Evolutionary conservation across 2,329 filamentous ascomycete genomes (phyloP).

Genomic region (Pleurostoma richardsiae): DNA sequence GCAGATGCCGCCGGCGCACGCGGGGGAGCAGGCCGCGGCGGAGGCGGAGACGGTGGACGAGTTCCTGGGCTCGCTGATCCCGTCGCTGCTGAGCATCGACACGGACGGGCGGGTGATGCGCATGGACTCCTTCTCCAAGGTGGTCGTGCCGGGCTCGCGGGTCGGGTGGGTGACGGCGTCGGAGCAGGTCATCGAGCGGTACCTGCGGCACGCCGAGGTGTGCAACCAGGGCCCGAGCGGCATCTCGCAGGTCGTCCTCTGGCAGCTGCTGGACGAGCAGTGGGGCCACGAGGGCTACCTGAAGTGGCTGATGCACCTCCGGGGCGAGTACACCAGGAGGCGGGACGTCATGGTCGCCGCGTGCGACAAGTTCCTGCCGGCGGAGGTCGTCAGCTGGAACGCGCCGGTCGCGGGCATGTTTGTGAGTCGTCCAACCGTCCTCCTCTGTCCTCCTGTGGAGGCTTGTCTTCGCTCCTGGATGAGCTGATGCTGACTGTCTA

Average conservation of each 20-base stretch:
- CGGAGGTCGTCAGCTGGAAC: conserved; percentile 71
- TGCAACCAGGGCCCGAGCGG: conserved; percentile 83
- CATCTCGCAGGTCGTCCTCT: conserved; percentile 76
- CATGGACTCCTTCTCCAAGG: conserved; percentile 91
- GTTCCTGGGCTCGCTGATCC: conserved; percentile 69
- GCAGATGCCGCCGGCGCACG: conserved; percentile 72
- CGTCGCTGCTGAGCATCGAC: conserved; percentile 75
- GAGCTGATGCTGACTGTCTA: not conserved
- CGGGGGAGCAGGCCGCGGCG: conserved; percentile 45
- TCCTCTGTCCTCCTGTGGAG: not conserved
- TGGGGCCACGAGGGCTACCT: conserved; percentile 93
- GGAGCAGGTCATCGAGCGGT: conserved; percentile 78
- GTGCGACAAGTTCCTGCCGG: conserved; percentile 73
- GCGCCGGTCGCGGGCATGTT: conserved; percentile 92
- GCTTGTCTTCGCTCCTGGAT: not conserved
- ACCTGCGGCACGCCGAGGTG: conserved; percentile 75
- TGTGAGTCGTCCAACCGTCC: conserved; percentile 47
- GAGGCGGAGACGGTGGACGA: conserved; percentile 60
- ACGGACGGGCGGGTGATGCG: conserved; percentile 83
- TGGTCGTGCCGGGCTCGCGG: conserved; percentile 76
- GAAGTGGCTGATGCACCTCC: conserved; percentile 80
- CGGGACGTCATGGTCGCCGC: conserved; percentile 73
- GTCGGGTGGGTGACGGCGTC: conserved; percentile 87
- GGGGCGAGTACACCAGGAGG: conserved; percentile 74
- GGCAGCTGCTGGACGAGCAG: conserved; percentile 85